These are phyloP conservation scores for Calophaca sinica DNA, from an alignment of 306 rosid species.

Conservation along the genomic window DNA sequence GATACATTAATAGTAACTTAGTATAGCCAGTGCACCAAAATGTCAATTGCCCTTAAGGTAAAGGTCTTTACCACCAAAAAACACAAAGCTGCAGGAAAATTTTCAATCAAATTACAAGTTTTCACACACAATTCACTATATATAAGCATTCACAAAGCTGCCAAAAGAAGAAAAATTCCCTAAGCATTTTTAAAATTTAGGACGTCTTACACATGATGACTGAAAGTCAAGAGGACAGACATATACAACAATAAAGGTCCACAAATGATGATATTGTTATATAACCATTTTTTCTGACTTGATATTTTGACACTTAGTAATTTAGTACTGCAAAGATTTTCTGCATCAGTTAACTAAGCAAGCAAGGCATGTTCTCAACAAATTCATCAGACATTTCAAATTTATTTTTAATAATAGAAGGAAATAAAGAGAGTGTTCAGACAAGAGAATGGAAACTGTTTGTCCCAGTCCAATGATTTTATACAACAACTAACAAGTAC, in stretches of 20 bases:
- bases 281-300: conserved; percentile 20
- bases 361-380: conserved; percentile 10
- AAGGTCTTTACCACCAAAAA: too few relatives aligned
- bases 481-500: not conserved
- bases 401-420: conserved; percentile 1
- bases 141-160: too few relatives aligned
- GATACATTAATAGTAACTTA: too few relatives aligned
- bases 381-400: conserved; percentile 21
- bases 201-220: conserved; percentile 93
- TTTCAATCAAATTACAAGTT: too few relatives aligned
- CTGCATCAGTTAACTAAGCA: conserved; percentile 11
- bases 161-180: too few relatives aligned
- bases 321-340: conserved; percentile 3
- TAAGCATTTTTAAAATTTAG: too few relatives aligned
- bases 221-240: conserved; percentile 47
- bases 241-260: conserved; percentile 28
- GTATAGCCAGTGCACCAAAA: too few relatives aligned
- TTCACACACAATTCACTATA: too few relatives aligned
- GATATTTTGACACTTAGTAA: conserved; percentile 15
- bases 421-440: conserved; percentile 19
- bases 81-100: too few relatives aligned
- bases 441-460: not conserved
- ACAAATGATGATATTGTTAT: conserved; percentile 10
- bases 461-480: conserved; percentile 3
- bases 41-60: too few relatives aligned